A percentile compares a stretch with the other conserved stretches of the same genome.
These are phyloP conservation scores for Scortechinia acanthostroma DNA, from an alignment of 2,329 filamentous ascomycete species.

Conservation along the genomic window DNA sequence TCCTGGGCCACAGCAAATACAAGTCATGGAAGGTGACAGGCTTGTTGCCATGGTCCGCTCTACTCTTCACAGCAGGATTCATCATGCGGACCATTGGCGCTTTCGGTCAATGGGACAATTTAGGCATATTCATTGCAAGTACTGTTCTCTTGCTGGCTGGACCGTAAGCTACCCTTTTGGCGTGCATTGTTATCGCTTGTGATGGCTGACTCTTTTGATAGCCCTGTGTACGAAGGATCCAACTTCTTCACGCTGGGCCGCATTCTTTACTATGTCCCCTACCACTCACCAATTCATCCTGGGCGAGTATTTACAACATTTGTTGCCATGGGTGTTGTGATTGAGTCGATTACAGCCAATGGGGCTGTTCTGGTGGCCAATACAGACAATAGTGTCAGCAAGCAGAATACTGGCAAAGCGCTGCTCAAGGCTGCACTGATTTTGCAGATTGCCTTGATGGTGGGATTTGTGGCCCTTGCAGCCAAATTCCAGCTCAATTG, in stretches of 20 bases:
- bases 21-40: slow-evolving; percentile 35
- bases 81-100: slow-evolving; percentile 17
- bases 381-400: slow-evolving; percentile 8
- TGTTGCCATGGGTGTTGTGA: slow-evolving; percentile 24
- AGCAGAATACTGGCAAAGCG: slow-evolving; percentile 13
- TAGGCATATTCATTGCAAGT: slow-evolving; percentile 24
- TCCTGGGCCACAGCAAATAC: slow-evolving; percentile 25
- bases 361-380: slow-evolving; percentile 17
- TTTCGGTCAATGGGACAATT: slow-evolving; percentile 31
- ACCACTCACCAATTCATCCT: slow-evolving; percentile 42
- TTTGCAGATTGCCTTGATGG: slow-evolving; percentile 27
- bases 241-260: slow-evolving; percentile 57
- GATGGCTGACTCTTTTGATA: slow-evolving; percentile 15
- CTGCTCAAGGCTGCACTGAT: slow-evolving; percentile 19
- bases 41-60: slow-evolving; percentile 32
- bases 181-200: neutral
- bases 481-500: slow-evolving; percentile 22
- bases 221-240: slow-evolving; percentile 48
- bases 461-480: slow-evolving; percentile 22
- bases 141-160: slow-evolving; percentile 15
- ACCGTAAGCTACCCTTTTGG: slow-evolving; percentile 7
- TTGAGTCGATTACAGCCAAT: slow-evolving; percentile 24
- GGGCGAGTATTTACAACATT: slow-evolving; percentile 35
- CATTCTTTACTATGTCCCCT: slow-evolving; percentile 51
- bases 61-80: slow-evolving; percentile 37